These are phyloP conservation scores for Penicillium concentricum DNA, from an alignment of 2,329 filamentous ascomycete species.

Conservation along the genomic window DNA sequence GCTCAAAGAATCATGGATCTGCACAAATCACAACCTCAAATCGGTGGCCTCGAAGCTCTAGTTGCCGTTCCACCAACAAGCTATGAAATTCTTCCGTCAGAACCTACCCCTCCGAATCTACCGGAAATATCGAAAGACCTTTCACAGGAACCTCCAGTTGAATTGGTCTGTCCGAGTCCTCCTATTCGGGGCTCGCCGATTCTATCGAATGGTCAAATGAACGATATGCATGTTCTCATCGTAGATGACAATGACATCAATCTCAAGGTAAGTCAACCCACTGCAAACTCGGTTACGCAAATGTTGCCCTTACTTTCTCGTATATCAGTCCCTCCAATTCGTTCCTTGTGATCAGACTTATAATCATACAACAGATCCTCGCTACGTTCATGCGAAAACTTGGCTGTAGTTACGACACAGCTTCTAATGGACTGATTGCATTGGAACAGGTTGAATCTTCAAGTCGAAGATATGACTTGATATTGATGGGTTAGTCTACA, in stretches of 20 bases:
- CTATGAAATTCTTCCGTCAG: background rate
- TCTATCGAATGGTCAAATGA: background rate
- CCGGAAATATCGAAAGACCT: background rate
- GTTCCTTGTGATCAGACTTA: background rate
- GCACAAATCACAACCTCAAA: background rate
- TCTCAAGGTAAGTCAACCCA: slow-evolving; percentile 25
- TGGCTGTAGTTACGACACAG: slow-evolving; percentile 37
- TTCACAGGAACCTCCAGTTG: background rate
- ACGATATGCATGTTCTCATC: slow-evolving; percentile 32
- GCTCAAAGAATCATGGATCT: slow-evolving; percentile 14
- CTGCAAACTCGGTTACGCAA: background rate
- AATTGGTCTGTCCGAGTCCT: background rate
- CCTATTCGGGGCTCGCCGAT: background rate
- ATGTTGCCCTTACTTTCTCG: background rate
- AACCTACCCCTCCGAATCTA: background rate
- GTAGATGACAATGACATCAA: slow-evolving; percentile 48
- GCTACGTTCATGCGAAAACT: slow-evolving; percentile 41
- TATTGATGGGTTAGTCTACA: slow-evolving; percentile 31
- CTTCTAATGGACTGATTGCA: slow-evolving; percentile 40
- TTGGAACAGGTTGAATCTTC: slow-evolving; percentile 35
- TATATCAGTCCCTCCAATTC: too few species aligned
- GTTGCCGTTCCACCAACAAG: background rate
- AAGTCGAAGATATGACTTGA: slow-evolving; percentile 35
- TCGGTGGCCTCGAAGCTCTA: background rate
- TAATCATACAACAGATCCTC: slow-evolving; percentile 27